phyloP scores from a whole-genome alignment of 169 alveolate genomes.

The Cryptosporidium sp. region DNA sequence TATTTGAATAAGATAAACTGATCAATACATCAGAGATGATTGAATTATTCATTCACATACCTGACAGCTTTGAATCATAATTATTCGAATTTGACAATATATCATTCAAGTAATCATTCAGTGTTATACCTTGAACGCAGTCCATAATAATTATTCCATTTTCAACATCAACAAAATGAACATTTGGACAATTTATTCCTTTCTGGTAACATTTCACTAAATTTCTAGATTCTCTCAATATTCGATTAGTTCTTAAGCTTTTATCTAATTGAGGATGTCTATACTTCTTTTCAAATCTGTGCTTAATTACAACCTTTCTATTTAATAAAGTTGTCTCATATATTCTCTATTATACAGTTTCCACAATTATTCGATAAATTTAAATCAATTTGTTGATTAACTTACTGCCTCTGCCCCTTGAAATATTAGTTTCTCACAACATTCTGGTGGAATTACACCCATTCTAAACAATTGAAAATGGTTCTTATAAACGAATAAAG shows the following conservation, averaged over 20 bases:
- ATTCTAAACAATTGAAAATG: neutral
- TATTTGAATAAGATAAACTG: neutral
- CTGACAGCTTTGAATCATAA: neutral
- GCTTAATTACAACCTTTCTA: slow-evolving; percentile 12
- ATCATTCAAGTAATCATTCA: slow-evolving; percentile 16
- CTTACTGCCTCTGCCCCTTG: slow-evolving; percentile 76
- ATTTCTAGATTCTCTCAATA: slow-evolving; percentile 37
- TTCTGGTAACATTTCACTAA: slow-evolving; percentile 29
- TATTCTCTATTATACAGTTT: slow-evolving; percentile 15
- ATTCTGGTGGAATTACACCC: neutral
- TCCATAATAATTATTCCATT: slow-evolving; percentile 63
- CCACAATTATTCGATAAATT: neutral
- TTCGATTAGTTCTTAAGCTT: slow-evolving; percentile 16
- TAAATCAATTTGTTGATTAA: neutral
- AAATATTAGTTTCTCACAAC: slow-evolving; percentile 1
- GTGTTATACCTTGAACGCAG: slow-evolving; percentile 5
- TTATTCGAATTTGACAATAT: neutral
- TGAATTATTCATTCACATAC: neutral
- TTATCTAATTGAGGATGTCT: slow-evolving; percentile 55
- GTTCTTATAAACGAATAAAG: neutral
- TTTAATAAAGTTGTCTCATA: slow-evolving; percentile 17
- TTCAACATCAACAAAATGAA: slow-evolving; percentile 46
- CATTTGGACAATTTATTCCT: slow-evolving; percentile 57
- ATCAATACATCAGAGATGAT: neutral
- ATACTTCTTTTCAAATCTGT: slow-evolving; percentile 61